phyloP scores from a whole-genome alignment of 2,329 filamentous ascomycete species.

The Gnomoniopsis smithogilvyi region DNA sequence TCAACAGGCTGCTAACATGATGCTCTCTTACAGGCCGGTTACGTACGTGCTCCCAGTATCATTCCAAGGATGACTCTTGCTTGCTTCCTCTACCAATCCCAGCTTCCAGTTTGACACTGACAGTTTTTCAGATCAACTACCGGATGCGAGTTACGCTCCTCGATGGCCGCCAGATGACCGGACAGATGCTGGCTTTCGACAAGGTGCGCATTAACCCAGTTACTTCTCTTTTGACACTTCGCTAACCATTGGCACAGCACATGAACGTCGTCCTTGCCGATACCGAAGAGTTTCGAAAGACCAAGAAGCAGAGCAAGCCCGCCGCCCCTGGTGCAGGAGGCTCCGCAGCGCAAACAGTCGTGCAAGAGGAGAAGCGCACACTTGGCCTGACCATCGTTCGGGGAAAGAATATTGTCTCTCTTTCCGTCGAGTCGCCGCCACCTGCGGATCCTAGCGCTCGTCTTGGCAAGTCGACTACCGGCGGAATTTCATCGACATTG shows the following conservation, averaged over 20 bases:
- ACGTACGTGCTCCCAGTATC: constrained; percentile 51
- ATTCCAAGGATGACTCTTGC: not conserved
- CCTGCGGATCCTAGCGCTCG: constrained; percentile 89
- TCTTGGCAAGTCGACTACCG: constrained; percentile 72
- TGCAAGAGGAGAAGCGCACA: constrained; percentile 96
- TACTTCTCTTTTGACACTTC: not conserved
- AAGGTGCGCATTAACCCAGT: constrained; percentile 57
- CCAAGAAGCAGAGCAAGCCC: constrained; percentile 78
- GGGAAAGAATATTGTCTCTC: constrained; percentile 89
- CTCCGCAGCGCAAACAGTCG: constrained; percentile 64
- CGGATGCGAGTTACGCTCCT: constrained; percentile 96
- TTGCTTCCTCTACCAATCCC: not conserved
- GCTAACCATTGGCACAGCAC: constrained; percentile 55
- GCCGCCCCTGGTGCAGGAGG: constrained; percentile 61
- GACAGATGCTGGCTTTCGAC: constrained; percentile 97
- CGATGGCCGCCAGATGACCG: constrained; percentile 94
- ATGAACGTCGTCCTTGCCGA: constrained; percentile 99
- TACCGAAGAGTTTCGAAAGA: constrained; percentile 93
- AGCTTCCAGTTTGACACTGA: constrained; percentile 22
- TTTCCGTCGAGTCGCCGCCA: constrained; percentile 93
- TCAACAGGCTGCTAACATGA: constrained; percentile 61
- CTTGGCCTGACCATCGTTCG: constrained; percentile 92
- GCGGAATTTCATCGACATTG: constrained; percentile 67
- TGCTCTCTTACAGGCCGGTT: constrained; percentile 59
- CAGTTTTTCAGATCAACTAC: constrained; percentile 83